These are phyloP conservation scores for Tylopilus cervinicoccineus DNA, from an alignment of 768 basidiomycete species.

Conservation along the genomic window DNA sequence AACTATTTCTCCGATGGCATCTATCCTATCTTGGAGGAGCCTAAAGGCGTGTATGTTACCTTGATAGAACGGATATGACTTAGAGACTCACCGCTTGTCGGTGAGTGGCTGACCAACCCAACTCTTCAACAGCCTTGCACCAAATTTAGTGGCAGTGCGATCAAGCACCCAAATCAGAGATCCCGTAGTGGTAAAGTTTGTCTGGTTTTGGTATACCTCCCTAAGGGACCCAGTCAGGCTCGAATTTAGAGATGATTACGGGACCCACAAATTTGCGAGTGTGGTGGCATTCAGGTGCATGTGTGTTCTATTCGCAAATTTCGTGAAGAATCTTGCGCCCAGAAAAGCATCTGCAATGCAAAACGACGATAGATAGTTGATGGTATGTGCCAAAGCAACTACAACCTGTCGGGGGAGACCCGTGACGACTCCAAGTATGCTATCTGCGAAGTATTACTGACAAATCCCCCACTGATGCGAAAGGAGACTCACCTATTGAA, in stretches of 20 bases:
- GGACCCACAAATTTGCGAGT: slow-evolving; percentile 63
- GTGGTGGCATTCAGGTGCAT: slow-evolving; percentile 93
- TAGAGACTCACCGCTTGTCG: slow-evolving; percentile 52
- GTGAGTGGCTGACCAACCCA: slow-evolving; percentile 89
- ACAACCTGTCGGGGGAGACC: slow-evolving; percentile 69
- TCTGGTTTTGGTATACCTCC: slow-evolving; percentile 91
- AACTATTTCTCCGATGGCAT: slow-evolving; percentile 83
- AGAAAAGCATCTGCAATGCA: slow-evolving; percentile 74
- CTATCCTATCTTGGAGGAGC: slow-evolving; percentile 66
- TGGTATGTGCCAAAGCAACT: slow-evolving; percentile 67
- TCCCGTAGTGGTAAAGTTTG: slow-evolving; percentile 67
- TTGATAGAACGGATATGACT: background rate
- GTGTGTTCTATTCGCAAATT: slow-evolving; percentile 70
- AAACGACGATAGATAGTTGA: slow-evolving; percentile 70
- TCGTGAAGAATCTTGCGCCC: slow-evolving; percentile 73
- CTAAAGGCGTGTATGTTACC: slow-evolving; percentile 36
- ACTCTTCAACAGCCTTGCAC: slow-evolving; percentile 70
- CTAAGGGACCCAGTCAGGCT: slow-evolving; percentile 28
- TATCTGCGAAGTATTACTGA: slow-evolving; percentile 37
- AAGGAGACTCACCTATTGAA: slow-evolving; percentile 13
- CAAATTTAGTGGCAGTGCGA: slow-evolving; percentile 85
- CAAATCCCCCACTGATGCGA: background rate
- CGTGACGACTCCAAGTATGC: slow-evolving; percentile 56
- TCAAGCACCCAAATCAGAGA: slow-evolving; percentile 86
- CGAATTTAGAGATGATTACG: background rate